phyloP scores from a whole-genome alignment of 331 rosid species.

The Arachis monticola region DNA sequence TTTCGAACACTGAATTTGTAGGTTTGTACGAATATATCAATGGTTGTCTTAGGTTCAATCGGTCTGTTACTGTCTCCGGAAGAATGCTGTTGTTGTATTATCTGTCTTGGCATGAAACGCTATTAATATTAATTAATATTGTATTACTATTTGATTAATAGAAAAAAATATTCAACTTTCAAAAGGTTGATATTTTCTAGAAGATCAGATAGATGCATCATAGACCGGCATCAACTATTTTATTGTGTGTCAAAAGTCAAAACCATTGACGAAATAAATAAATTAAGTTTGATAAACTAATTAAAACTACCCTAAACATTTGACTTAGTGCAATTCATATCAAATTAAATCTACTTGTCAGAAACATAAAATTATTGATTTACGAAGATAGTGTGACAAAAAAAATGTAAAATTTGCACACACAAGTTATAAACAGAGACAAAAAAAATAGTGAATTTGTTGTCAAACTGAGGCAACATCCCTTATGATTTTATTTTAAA shows the following conservation, averaged over 20 bases:
- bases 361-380: no score
- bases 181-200: constrained; percentile 25
- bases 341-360: no score
- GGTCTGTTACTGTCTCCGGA: not conserved
- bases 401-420: no score
- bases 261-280: not conserved
- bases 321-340: not conserved
- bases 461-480: not conserved
- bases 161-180: not conserved
- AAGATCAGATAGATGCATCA: constrained; percentile 27
- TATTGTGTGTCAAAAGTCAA: constrained; percentile 28
- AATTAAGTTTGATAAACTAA: not conserved
- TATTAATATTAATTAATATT: no score
- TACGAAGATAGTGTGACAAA: no score
- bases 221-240: not conserved
- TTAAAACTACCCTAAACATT: not conserved
- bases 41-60: not conserved
- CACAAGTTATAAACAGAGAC: not conserved
- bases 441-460: not conserved
- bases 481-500: not conserved
- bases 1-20: no score
- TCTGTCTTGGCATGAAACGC: constrained; percentile 13
- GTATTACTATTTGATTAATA: constrained; percentile 7
- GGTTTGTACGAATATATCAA: not conserved
- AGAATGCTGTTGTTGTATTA: not conserved